Percentiles rank a stretch among this genome's conserved stretches.
phyloP scores from a whole-genome alignment of 1,284 basidiomycete species.

The Leccinum solheimii region DNA sequence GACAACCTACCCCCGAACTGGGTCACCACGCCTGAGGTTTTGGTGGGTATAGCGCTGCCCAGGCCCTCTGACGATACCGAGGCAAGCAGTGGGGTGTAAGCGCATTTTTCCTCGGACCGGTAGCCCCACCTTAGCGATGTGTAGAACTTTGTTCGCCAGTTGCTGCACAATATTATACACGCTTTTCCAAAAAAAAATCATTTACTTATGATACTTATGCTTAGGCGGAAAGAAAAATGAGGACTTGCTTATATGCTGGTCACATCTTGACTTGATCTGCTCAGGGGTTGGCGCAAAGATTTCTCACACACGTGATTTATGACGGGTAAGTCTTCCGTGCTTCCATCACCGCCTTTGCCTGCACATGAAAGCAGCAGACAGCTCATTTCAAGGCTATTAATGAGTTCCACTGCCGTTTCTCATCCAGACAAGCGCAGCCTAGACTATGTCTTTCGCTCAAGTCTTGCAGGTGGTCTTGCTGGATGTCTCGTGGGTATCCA shows the following conservation, averaged over 20 bases:
- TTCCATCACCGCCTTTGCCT: background rate
- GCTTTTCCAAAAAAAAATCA: background rate
- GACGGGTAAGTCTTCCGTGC: constrained; percentile 13
- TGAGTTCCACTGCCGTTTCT: constrained; percentile 36
- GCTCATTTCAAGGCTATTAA: constrained; percentile 19
- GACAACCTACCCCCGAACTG: background rate
- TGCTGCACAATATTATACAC: background rate
- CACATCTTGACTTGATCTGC: background rate
- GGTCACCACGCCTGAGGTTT: background rate
- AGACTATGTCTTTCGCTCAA: constrained; percentile 78
- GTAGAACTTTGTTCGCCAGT: background rate
- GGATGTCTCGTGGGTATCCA: constrained; percentile 83
- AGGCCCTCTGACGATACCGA: background rate
- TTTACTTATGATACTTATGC: too few relatives aligned
- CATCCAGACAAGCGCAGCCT: constrained; percentile 67
- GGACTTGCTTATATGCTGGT: background rate
- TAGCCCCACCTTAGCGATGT: background rate
- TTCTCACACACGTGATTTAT: constrained; percentile 10
- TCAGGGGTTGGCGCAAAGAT: background rate
- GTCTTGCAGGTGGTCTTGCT: constrained; percentile 89
- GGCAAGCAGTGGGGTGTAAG: background rate
- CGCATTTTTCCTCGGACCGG: background rate
- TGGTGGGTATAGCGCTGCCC: background rate
- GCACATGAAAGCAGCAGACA: constrained; percentile 19
- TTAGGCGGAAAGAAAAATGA: too few relatives aligned